phyloP scores from a whole-genome alignment of 2,329 filamentous ascomycete species.

The Epicoccum sorghinum region DNA sequence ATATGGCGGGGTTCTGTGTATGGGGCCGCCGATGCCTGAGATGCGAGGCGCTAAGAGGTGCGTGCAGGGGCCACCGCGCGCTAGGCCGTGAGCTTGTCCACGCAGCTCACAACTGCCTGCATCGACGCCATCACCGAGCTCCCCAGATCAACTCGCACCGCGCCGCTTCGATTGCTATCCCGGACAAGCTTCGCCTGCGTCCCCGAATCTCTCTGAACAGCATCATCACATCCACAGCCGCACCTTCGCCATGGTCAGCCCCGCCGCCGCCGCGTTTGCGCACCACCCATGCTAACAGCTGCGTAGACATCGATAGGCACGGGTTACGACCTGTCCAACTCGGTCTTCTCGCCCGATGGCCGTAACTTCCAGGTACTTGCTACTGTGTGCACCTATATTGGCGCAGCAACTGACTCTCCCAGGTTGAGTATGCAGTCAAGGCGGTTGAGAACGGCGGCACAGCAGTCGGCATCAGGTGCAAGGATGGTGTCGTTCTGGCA shows the following conservation, averaged over 20 bases:
- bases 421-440: constrained; percentile 96
- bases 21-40: constrained; percentile 10
- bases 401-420: constrained; percentile 17
- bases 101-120: constrained; percentile 42
- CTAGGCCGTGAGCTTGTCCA: constrained; percentile 29
- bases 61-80: constrained; percentile 7
- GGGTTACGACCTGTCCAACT: constrained; percentile 99
- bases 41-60: not conserved
- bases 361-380: constrained; percentile 88
- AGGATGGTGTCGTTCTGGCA: constrained; percentile 93
- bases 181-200: not conserved
- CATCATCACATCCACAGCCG: not conserved
- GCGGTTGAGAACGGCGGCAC: constrained; percentile 98
- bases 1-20: constrained; percentile 5
- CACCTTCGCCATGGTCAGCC: constrained; percentile 38
- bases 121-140: constrained; percentile 27
- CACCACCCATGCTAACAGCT: constrained; percentile 26
- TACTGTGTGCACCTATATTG: fast-evolving
- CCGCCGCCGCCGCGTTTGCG: constrained; percentile 16
- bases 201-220: not conserved
- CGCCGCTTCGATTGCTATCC: not conserved
- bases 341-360: constrained; percentile 98
- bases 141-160: constrained; percentile 7
- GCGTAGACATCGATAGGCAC: constrained; percentile 97
- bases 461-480: constrained; percentile 93